phyloP scores from a whole-genome alignment of 495 filamentous ascomycete genomes.

The Ramalina peruviana region DNA sequence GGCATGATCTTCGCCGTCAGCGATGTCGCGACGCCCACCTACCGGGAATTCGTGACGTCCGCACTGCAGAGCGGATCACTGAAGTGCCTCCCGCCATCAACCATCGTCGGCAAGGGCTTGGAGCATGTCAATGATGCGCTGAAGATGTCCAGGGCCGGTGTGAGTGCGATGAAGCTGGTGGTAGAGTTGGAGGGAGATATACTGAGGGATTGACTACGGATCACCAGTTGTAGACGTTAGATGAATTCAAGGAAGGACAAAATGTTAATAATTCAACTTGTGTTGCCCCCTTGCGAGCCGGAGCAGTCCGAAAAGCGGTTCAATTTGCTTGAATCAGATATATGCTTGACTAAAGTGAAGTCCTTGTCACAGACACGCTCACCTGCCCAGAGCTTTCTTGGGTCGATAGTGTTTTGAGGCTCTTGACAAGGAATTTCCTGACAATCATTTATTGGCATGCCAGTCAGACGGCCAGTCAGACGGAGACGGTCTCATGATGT shows the following conservation, averaged over 20 bases:
- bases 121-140: constrained; percentile 22
- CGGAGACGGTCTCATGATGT: no score
- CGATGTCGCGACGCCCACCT: constrained; percentile 28
- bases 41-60: constrained; percentile 24
- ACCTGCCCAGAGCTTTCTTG: no score
- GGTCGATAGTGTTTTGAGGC: no score
- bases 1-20: constrained; percentile 34
- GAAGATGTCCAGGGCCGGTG: constrained; percentile 21
- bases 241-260: no score
- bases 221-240: neutral
- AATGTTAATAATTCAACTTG: no score
- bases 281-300: neutral
- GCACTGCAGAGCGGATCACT: constrained; percentile 26
- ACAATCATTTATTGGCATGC: no score
- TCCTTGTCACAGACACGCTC: no score
- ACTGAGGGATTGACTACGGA: neutral
- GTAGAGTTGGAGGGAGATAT: constrained; percentile 16
- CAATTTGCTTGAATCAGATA: constrained; percentile 1
- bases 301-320: constrained; percentile 2
- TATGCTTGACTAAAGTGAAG: no score
- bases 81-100: constrained; percentile 22
- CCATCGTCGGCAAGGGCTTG: constrained; percentile 24
- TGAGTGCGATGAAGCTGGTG: constrained; percentile 24
- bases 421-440: neutral
- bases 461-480: no score